Evolutionary conservation across 2,329 filamentous ascomycete genomes (phyloP).

Genomic region (Neoscytalidium dimidiatum): DNA sequence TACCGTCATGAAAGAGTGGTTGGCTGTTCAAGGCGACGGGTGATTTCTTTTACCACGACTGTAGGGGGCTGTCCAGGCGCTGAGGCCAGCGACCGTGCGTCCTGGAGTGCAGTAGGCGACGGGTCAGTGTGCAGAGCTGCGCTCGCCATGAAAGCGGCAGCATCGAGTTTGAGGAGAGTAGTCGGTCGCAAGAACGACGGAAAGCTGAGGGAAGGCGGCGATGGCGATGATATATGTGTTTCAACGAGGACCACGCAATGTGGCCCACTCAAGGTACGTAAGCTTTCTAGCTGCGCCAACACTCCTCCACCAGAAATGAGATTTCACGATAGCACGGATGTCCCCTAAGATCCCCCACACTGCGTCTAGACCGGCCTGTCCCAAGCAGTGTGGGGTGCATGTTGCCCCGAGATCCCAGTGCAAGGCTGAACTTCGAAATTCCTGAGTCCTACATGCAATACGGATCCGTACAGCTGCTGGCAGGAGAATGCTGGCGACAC

Average conservation of each 20-base stretch:
- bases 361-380: neutral
- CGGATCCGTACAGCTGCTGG: neutral
- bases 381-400: constrained; percentile 2
- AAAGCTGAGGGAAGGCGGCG: neutral
- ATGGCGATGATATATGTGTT: neutral
- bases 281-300: constrained; percentile 2
- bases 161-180: neutral
- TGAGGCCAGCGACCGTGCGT: neutral
- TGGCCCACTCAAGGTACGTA: constrained; percentile 13
- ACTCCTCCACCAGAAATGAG: neutral
- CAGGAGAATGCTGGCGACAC: too few species aligned
- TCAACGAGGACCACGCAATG: neutral
- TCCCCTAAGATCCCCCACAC: neutral
- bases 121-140: neutral
- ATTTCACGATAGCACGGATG: neutral
- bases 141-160: neutral
- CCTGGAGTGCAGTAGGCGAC: neutral
- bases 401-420: neutral
- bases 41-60: too few species aligned
- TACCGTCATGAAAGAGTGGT: too few species aligned
- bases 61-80: too few species aligned
- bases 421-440: too few species aligned
- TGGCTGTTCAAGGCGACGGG: too few species aligned
- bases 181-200: neutral
- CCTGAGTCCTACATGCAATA: too few species aligned